Conservation (phyloP, 2,329 filamentous ascomycete species). For the Rhynchosporium graminicola region DNA sequence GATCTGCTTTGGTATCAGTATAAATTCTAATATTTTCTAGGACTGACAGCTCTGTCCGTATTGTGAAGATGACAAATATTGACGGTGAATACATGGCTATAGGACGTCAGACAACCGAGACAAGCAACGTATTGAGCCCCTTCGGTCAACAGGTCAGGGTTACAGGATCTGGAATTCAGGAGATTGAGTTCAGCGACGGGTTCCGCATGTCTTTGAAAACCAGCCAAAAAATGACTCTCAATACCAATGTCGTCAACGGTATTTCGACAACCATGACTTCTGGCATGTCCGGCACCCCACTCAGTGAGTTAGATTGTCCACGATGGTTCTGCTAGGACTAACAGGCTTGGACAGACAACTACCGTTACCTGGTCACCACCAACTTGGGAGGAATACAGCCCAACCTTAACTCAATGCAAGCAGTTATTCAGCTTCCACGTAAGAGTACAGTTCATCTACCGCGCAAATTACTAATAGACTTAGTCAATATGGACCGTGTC, state of each 20-base stretch:
- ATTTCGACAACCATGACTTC: constrained; percentile 17
- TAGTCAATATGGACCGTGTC: constrained; percentile 23
- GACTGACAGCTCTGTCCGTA: constrained; percentile 24
- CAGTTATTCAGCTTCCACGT: constrained; percentile 26
- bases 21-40: not conserved
- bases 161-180: constrained; percentile 26
- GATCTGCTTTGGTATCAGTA: not conserved
- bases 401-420: constrained; percentile 24
- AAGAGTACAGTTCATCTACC: not conserved
- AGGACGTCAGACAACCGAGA: constrained; percentile 24
- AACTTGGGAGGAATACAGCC: constrained; percentile 25
- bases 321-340: too few relatives aligned
- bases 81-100: constrained; percentile 28
- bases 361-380: constrained; percentile 24
- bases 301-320: constrained; percentile 19
- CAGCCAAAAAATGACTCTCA: constrained; percentile 24
- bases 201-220: constrained; percentile 25
- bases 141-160: constrained; percentile 25
- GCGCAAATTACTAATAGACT: not conserved
- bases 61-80: constrained; percentile 24
- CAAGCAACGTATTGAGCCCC: constrained; percentile 24
- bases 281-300: constrained; percentile 10
- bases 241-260: constrained; percentile 24
- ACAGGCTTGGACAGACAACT: constrained; percentile 20
- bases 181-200: constrained; percentile 27